Conservation (phyloP, 495 filamentous ascomycete genomes). For the Penicillium longicatenatum region DNA sequence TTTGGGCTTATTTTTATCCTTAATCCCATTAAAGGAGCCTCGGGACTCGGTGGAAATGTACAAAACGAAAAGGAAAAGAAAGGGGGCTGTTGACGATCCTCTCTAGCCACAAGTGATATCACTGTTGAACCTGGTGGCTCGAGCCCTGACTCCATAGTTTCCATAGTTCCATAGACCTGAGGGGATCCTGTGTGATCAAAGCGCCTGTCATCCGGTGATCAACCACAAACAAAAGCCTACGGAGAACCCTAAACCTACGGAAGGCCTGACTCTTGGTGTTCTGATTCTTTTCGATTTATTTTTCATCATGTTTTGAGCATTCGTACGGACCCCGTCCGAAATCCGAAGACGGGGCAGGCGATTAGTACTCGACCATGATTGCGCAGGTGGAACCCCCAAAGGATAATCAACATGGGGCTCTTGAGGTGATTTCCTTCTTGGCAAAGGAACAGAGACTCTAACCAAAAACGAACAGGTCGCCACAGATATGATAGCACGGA, state of each 20-base stretch:
- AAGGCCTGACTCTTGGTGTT: no score
- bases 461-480: neutral
- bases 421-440: neutral
- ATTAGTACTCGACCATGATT: neutral
- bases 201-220: constrained; percentile 9
- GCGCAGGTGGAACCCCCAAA: constrained; percentile 1
- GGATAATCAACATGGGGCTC: constrained; percentile 7
- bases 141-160: constrained; percentile 10
- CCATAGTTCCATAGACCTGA: constrained; percentile 6
- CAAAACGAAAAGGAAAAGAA: constrained; percentile 10
- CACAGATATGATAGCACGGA: constrained; percentile 9
- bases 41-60: constrained; percentile 22
- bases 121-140: constrained; percentile 13
- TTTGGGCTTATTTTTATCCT: constrained; percentile 22
- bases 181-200: constrained; percentile 13
- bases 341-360: neutral
- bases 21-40: constrained; percentile 18
- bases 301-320: neutral
- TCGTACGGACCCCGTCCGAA: neutral
- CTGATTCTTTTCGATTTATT: no score
- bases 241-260: no score
- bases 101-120: constrained; percentile 22
- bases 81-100: constrained; percentile 19
- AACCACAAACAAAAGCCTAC: no score
- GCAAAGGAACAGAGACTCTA: no score